phyloP scores from a whole-genome alignment of 805 yeast species.

The Lachancea cidri region DNA sequence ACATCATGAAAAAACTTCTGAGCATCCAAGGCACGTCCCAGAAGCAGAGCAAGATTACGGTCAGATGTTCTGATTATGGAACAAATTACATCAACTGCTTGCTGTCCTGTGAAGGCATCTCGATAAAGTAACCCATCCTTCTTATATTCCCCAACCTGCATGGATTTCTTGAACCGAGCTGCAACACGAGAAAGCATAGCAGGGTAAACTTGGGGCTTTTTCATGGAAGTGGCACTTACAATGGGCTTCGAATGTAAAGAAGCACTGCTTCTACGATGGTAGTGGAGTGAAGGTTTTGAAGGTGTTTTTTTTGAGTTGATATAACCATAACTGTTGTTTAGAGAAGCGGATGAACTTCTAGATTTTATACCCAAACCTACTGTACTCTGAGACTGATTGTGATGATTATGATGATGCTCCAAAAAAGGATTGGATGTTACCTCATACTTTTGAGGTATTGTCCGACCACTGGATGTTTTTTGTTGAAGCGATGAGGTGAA shows the following conservation, averaged over 20 bases:
- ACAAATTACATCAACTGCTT: slow-evolving; percentile 89
- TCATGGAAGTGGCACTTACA: slow-evolving; percentile 38
- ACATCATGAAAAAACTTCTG: slow-evolving; percentile 94
- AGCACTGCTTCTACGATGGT: slow-evolving; percentile 7
- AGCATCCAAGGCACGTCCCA: slow-evolving; percentile 91
- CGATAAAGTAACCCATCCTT: slow-evolving; percentile 90
- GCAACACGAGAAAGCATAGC: slow-evolving; percentile 87
- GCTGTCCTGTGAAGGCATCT: slow-evolving; percentile 89
- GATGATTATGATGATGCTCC: slow-evolving; percentile 12
- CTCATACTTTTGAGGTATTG: slow-evolving; percentile 44
- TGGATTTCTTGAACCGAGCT: slow-evolving; percentile 60
- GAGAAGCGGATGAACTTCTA: slow-evolving; percentile 42
- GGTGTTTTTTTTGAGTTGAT: slow-evolving; percentile 5
- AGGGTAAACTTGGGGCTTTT: slow-evolving; percentile 75
- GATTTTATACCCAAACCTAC: slow-evolving; percentile 40
- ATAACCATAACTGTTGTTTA: slow-evolving; percentile 8
- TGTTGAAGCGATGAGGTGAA: slow-evolving; percentile 32
- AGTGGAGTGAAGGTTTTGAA: slow-evolving; percentile 8
- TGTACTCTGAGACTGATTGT: slow-evolving; percentile 5
- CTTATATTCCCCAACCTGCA: slow-evolving; percentile 69
- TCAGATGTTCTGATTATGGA: slow-evolving; percentile 84
- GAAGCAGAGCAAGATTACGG: slow-evolving; percentile 77
- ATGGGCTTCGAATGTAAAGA: slow-evolving; percentile 38
- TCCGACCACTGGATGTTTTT: slow-evolving; percentile 40
- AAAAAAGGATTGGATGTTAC: slow-evolving; percentile 23